These are phyloP conservation scores for Yamadazyma endophytica DNA, from an alignment of 805 yeast species.

Conservation along the genomic window DNA sequence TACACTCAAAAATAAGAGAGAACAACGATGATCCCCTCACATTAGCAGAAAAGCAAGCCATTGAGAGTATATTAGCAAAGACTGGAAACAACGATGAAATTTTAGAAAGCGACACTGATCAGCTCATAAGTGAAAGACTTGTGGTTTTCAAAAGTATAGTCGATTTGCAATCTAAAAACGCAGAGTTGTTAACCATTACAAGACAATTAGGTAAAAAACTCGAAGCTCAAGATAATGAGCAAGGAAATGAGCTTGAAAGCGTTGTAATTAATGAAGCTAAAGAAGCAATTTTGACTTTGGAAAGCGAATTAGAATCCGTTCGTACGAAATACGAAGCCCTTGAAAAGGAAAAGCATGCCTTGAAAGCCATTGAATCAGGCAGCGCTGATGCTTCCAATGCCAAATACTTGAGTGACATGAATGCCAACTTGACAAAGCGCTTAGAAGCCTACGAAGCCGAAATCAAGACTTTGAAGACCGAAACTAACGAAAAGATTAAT, in stretches of 20 bases:
- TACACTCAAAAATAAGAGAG: slow-evolving; percentile 58
- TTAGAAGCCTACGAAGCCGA: slow-evolving; percentile 35
- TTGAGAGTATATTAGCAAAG: slow-evolving; percentile 49
- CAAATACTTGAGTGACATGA: slow-evolving; percentile 21
- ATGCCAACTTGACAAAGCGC: slow-evolving; percentile 28
- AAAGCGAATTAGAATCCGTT: slow-evolving; percentile 51
- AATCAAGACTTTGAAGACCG: slow-evolving; percentile 28
- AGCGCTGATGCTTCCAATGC: slow-evolving; percentile 9
- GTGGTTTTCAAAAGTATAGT: slow-evolving; percentile 63
- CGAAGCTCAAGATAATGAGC: slow-evolving; percentile 56
- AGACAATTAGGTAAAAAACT: slow-evolving; percentile 69
- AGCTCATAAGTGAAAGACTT: slow-evolving; percentile 66
- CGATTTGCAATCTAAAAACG: slow-evolving; percentile 71
- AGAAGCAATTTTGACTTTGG: slow-evolving; percentile 60
- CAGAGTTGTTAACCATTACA: slow-evolving; percentile 62
- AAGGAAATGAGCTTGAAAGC: slow-evolving; percentile 38
- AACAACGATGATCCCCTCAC: slow-evolving; percentile 60
- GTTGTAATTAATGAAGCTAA: slow-evolving; percentile 59
- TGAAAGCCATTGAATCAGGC: slow-evolving; percentile 27
- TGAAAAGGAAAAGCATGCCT: slow-evolving; percentile 66
- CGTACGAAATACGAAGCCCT: slow-evolving; percentile 51
- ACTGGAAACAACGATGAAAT: slow-evolving; percentile 25
- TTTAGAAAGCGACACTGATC: slow-evolving; percentile 63
- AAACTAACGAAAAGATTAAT: slow-evolving; percentile 40
- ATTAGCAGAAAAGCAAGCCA: slow-evolving; percentile 58